Percentiles rank a stretch among this genome's conserved stretches.
Evolutionary conservation across 768 basidiomycete species (phyloP).

Genomic region (Pulveroboletus ravenelii): DNA sequence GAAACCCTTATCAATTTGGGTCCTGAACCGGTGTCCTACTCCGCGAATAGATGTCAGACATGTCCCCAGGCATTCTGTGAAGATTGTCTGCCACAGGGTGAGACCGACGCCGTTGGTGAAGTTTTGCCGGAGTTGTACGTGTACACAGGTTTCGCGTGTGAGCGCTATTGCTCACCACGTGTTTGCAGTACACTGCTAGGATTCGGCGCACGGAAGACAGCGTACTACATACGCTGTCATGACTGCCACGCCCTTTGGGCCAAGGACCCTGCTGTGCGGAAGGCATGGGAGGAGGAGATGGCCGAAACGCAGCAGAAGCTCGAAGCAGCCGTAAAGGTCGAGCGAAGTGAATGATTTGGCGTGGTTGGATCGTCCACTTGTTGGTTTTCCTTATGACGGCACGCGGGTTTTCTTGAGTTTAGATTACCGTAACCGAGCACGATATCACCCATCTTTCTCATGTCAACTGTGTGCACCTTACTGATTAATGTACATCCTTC

Average conservation of each 20-base stretch:
- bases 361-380: not conserved
- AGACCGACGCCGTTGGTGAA: slow-evolving; percentile 51
- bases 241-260: slow-evolving; percentile 40
- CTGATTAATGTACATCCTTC: not conserved
- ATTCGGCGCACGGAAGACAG: slow-evolving; percentile 32
- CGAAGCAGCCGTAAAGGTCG: slow-evolving; percentile 4
- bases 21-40: not conserved
- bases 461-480: too few relatives aligned
- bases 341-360: not conserved
- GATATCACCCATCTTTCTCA: not conserved
- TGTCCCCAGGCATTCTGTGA: slow-evolving; percentile 59
- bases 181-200: slow-evolving; percentile 37
- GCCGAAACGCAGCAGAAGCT: slow-evolving; percentile 34
- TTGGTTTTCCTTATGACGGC: too few relatives aligned
- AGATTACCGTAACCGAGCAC: not conserved
- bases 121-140: slow-evolving; percentile 55
- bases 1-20: not conserved
- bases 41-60: slow-evolving; percentile 45
- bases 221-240: slow-evolving; percentile 50
- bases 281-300: slow-evolving; percentile 44
- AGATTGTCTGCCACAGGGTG: slow-evolving; percentile 50
- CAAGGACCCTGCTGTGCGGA: slow-evolving; percentile 33
- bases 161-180: slow-evolving; percentile 4
- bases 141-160: not conserved
- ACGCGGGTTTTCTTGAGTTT: too few relatives aligned